Evolutionary conservation across 2,329 filamentous ascomycete species (phyloP), one percentile per base, ranked within the genome.

Genomic region (Trichoderma sp.): DNA sequence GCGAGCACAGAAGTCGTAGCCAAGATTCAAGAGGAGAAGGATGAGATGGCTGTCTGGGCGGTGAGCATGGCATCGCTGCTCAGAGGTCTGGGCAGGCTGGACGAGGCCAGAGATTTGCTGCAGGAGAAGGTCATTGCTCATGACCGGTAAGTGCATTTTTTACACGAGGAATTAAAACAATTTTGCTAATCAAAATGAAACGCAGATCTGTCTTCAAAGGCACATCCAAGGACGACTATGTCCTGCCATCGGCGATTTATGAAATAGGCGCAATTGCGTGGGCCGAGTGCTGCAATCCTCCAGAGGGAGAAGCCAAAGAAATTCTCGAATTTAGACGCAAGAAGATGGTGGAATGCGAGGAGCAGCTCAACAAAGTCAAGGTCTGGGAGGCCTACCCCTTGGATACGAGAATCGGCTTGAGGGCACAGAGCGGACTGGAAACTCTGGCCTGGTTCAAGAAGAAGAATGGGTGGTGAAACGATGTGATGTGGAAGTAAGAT

Each of bases 241-340:
- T 88, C 11, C 83, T 87, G 7, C 92, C 95, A 0, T 88, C 90
- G 0, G 93, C 92, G 1, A 85, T 93, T 73, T 97, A 97, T 79
- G 96, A 99, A 80, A 88, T 96, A 83, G 94, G 89, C 0, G 93
- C 92, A 8, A 88, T 92, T 67, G 83, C 90, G 1, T 99, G 95
- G 94, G 85, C 87, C 69, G 91, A 95, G 75, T 85, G 83, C 64
- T 85, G 82, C 73, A 79, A 82, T 3, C 78, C 79, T 0, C 72
- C 73, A 1, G 76, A 71, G 0, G 78, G 77, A 6, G 71, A 73
- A 4, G 53, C 70, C 0, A 75, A 79, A 24, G 77, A 79, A 6
- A 71, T 79, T 0, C 77, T 80, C 0, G 78, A 73, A 5, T 83
- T 81, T 72, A 81, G 82, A 19, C 78, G 76, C 29, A 77, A 83